A percentile compares a stretch with the other conserved stretches of the same genome.
Conservation (phyloP, 805 yeast genomes). For the Schizosaccharomyces octosporus region DNA sequence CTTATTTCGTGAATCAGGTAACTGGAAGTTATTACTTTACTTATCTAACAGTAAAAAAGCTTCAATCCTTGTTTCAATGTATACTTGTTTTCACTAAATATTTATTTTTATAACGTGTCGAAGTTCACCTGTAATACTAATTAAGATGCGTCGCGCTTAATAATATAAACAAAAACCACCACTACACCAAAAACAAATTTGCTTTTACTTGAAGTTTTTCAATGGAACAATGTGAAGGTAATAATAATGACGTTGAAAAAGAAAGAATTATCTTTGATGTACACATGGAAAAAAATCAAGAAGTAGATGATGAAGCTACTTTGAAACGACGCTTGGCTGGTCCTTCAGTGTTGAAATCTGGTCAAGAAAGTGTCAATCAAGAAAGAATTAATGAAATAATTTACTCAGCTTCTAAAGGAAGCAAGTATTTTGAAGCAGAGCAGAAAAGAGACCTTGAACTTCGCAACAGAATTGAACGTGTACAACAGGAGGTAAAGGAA, state of each 20-base stretch:
- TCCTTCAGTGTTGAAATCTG: not conserved
- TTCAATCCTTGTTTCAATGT: no score
- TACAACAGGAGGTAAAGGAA: not conserved
- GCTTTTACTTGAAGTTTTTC: no score
- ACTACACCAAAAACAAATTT: no score
- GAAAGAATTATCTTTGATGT: constrained; percentile 71
- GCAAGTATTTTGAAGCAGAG: not conserved
- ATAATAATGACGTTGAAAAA: constrained; percentile 17
- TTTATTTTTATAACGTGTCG: no score
- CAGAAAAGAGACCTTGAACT: not conserved
- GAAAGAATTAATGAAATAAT: not conserved
- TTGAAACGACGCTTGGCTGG: constrained; percentile 16
- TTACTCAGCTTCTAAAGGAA: constrained; percentile 1
- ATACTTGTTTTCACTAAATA: no score
- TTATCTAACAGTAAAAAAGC: no score
- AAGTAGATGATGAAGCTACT: constrained; percentile 87
- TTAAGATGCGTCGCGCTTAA: no score
- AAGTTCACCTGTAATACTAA: no score
- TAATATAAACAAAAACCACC: no score
- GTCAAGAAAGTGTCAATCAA: constrained; percentile 1
- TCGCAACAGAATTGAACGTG: not conserved
- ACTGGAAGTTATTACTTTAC: no score
- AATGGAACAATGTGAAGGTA: not conserved
- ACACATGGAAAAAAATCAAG: constrained; percentile 66
- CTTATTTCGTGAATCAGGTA: no score